Evolutionary conservation across 371 early-diverging fungal species (phyloP), one percentile per base, ranked within the genome.

Genomic region (Mucor saturninus): DNA sequence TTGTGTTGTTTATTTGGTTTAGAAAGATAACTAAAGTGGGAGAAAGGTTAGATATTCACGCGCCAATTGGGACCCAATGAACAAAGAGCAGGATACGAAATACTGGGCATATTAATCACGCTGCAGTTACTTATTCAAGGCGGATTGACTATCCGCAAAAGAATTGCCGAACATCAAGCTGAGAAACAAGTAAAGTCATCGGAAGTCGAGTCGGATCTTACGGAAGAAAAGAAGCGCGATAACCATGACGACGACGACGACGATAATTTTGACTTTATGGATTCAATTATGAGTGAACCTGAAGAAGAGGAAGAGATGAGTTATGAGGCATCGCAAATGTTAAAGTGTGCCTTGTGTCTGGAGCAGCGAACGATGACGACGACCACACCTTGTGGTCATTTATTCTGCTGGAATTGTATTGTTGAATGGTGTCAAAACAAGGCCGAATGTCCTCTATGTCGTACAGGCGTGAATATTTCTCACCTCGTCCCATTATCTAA

Each of bases 321-420:
- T 11, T 67, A 81, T 59, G 79, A 79, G 28, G 77, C 80, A 38
- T 43, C 69, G 49, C 76, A 79, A 59, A 59, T 69, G 55, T 55
- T 83, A 13, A 92, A 91, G 66, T 96, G 97, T 69, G 93, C 91
- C 0, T 77, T 96, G 45, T 96, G 97, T 58, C 76, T 95, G 28
- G 88, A 89, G 38, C 84, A 76, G 26, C 87, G 95, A 26, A 90
- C 80, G 38, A 72, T 81, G 32, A 86, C 94, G 0, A 93, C 95
- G 0, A 83, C 92, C 0, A 94, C 97, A 0, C 90, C 93, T 3
- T 96, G 97, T 72, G 97, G 97, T 0, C 97, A 96, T 74, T 65
- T 96, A 67, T 95, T 95, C 66, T 96, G 97, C 74, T 96, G 95
- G 95, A 87, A 74, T 11, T 96, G 97, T 67, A 89, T 93, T 42